phyloP scores from a whole-genome alignment of 257 asterid genomes.

The Linaria vulgaris region DNA sequence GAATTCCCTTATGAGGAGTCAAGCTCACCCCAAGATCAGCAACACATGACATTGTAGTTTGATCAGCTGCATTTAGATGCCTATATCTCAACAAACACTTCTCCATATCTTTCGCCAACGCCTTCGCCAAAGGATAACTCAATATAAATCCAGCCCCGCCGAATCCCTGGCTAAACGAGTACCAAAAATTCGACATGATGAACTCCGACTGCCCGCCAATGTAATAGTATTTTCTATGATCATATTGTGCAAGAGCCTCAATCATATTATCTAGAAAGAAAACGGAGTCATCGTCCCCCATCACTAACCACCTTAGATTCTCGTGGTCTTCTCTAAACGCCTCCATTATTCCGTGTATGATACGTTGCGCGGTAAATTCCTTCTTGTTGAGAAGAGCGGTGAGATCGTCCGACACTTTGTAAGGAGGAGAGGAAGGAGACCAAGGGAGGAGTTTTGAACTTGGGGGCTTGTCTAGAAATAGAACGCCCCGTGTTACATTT shows the following conservation, averaged over 20 bases:
- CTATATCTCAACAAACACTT: constrained; percentile 43
- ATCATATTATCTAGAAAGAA: constrained; percentile 46
- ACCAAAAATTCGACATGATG: constrained; percentile 43
- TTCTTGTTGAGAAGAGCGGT: constrained; percentile 25
- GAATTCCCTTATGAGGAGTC: constrained; percentile 46
- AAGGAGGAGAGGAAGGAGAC: constrained; percentile 46
- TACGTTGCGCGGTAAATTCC: constrained; percentile 35
- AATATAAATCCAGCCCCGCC: constrained; percentile 60
- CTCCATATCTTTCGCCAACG: constrained; percentile 41
- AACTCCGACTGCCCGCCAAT: constrained; percentile 57
- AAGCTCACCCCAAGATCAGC: constrained; percentile 53
- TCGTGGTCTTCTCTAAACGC: constrained; percentile 35
- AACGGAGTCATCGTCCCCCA: constrained; percentile 68
- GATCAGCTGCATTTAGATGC: constrained; percentile 44
- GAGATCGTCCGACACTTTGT: constrained; percentile 38
- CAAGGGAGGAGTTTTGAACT: constrained; percentile 40
- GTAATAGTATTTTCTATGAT: constrained; percentile 49
- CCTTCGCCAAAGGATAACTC: constrained; percentile 55
- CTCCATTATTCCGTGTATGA: constrained; percentile 47
- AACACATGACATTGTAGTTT: constrained; percentile 45
- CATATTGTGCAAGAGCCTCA: constrained; percentile 38
- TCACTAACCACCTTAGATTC: constrained; percentile 51
- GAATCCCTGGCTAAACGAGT: constrained; percentile 49
- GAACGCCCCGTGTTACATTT: constrained; percentile 37
- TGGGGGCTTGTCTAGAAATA: constrained; percentile 41